Percentiles rank a stretch among this genome's conserved stretches.
These are phyloP conservation scores for Jamesozyma gamospora DNA, from an alignment of 805 yeast genomes.

Conservation along the genomic window DNA sequence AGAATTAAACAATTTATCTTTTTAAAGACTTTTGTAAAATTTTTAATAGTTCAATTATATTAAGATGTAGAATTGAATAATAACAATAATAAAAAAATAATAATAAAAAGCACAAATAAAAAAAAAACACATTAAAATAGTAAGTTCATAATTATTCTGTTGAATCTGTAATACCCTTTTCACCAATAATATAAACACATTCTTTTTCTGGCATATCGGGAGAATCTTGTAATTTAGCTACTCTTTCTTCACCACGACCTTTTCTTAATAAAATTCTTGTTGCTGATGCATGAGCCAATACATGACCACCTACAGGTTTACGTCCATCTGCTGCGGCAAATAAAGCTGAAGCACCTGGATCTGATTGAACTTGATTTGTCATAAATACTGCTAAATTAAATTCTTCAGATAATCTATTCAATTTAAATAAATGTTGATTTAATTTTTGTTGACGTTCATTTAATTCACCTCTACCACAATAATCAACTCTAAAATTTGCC, in stretches of 20 bases:
- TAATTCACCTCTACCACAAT: conserved; percentile 68
- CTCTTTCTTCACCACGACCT: conserved; percentile 73
- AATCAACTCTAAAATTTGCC: conserved; percentile 73
- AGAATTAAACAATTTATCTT: neutral
- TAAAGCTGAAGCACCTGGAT: conserved; percentile 71
- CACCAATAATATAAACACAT: conserved; percentile 62
- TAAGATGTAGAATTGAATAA: neutral
- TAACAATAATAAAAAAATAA: neutral
- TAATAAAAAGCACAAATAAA: too few species aligned
- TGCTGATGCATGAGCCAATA: conserved; percentile 72
- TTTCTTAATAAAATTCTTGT: conserved; percentile 64
- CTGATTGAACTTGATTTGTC: conserved; percentile 73
- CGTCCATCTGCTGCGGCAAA: conserved; percentile 78
- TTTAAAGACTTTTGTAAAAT: neutral
- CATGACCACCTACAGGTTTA: conserved; percentile 79
- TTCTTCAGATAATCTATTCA: conserved; percentile 61
- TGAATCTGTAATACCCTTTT: conserved; percentile 54
- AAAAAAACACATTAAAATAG: neutral
- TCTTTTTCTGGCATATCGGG: conserved; percentile 79
- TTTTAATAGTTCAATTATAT: too few species aligned
- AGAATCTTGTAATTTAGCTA: conserved; percentile 69
- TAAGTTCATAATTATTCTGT: conserved; percentile 14
- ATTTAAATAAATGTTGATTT: conserved; percentile 43
- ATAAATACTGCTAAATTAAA: conserved; percentile 68
- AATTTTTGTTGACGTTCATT: conserved; percentile 68